These are phyloP conservation scores for Auricularia sp. DNA, from an alignment of 768 basidiomycete genomes.

Conservation along the genomic window DNA sequence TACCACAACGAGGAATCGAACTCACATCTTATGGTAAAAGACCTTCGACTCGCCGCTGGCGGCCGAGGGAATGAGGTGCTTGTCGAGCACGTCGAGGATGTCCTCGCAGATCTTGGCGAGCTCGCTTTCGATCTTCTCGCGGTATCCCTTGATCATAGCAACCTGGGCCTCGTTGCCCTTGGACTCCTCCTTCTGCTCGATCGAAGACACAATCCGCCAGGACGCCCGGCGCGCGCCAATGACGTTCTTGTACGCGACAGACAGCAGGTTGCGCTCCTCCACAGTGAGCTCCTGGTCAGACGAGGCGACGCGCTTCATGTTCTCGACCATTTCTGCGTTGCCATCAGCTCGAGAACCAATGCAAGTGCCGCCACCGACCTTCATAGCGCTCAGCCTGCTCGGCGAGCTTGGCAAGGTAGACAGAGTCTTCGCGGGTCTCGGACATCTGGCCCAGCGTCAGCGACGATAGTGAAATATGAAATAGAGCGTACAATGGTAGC, in stretches of 20 bases:
- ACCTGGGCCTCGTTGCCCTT: conserved; percentile 45
- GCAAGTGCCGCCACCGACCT: conserved; percentile 35
- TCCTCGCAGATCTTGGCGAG: conserved; percentile 70
- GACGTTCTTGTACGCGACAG: conserved; percentile 84
- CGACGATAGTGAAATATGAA: not conserved
- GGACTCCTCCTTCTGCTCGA: conserved; percentile 57
- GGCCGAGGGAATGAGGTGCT: conserved; percentile 50
- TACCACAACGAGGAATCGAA: not conserved
- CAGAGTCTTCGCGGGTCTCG: conserved; percentile 30
- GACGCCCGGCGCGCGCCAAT: conserved; percentile 75
- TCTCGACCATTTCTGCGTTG: conserved; percentile 59
- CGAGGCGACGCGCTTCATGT: conserved; percentile 64
- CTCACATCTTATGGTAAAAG: conserved; percentile 84
- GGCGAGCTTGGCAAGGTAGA: conserved; percentile 69
- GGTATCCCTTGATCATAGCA: conserved; percentile 59
- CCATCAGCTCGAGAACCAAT: conserved; percentile 19
- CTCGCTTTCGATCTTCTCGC: conserved; percentile 67
- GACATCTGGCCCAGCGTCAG: conserved; percentile 1
- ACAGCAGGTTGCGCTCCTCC: conserved; percentile 83
- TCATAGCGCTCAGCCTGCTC: conserved; percentile 85
- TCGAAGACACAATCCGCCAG: conserved; percentile 70
- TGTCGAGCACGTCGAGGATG: conserved; percentile 60
- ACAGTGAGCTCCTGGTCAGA: conserved; percentile 61
- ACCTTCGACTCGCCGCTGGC: conserved; percentile 73
- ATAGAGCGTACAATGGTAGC: not conserved